Base-by-base conservation (phyloP, 2,329 filamentous ascomycete species). In the Ophiocordyceps unilateralis region DNA sequence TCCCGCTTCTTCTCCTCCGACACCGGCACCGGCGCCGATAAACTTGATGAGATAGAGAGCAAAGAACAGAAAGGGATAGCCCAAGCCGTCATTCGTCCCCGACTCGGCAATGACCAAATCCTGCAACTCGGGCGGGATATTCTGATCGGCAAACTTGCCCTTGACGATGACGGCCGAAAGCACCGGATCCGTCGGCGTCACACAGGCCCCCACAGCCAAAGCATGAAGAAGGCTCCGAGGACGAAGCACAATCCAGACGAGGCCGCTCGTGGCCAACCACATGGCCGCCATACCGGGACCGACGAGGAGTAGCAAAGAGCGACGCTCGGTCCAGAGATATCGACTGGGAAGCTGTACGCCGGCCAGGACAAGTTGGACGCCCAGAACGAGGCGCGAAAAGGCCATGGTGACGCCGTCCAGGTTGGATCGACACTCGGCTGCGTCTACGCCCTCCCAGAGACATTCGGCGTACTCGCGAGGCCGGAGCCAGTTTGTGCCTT, bases 151-250 rank as follows among this genome's bases (percentile, higher is more conserved):
- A 55, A 93, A 95, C 52, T 84, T 88, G 26, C 87, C 87, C 64
- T 94, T 94, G 39, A 94, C 85, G 45, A 94, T 93, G 3, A 83
- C 83, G 49, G 91, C 89, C 15, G 83, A 89, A 32, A 94, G 61
- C 1, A 94, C 78, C 0, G 88, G 88, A 53, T 95, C 88, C 0
- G 88, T 94, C 0, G 87, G 88, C 2, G 88, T 91, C n/a, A 95
- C 78, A 54, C 87, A 93, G 1, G 87, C 83, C 1, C 78, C 87
- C 11, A 93, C 68, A 15, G 79, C 82, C 11, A 94, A 68, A 0
- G 88, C 83, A 50, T 91, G 81, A 2, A 94, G 67, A 49, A 91
- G 83, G 24, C 67, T 67, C 15, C 89, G 65, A 41, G 76, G 64
- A 0, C 84, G 83, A 2, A 88, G 76, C 47, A 94, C 61, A 0